These are phyloP conservation scores for Clarireedia monteithiana DNA, from an alignment of 2,329 filamentous ascomycete genomes.

Conservation along the genomic window DNA sequence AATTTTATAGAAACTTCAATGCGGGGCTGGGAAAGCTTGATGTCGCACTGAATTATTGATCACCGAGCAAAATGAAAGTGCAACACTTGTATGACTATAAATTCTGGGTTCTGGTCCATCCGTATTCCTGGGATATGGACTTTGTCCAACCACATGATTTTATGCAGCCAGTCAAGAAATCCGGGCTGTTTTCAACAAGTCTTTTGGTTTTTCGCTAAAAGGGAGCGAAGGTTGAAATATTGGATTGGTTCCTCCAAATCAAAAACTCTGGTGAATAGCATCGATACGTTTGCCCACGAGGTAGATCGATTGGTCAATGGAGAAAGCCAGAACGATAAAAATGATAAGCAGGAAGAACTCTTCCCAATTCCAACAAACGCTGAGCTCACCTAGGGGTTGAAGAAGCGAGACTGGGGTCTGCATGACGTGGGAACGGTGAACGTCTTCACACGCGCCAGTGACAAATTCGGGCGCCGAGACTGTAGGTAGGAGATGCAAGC, in stretches of 20 bases:
- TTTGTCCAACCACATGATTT: neutral
- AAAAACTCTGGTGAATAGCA: neutral
- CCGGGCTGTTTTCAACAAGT: neutral
- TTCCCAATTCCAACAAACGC: neutral
- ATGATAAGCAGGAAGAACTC: neutral
- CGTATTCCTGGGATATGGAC: neutral
- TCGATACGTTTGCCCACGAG: constrained; percentile 15
- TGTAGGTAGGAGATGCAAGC: neutral
- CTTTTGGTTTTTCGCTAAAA: neutral
- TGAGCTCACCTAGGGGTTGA: constrained; percentile 25
- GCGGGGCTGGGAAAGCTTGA: neutral
- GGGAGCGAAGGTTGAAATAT: neutral
- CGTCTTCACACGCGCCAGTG: neutral
- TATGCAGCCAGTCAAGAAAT: neutral
- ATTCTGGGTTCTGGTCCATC: neutral
- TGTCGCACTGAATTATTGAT: neutral
- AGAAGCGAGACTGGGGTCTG: constrained; percentile 17
- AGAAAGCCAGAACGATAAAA: neutral
- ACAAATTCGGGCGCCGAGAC: neutral
- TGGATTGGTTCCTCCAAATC: neutral
- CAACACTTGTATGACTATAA: neutral
- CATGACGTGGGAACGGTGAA: constrained; percentile 14
- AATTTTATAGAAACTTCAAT: neutral
- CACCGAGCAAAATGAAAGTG: neutral
- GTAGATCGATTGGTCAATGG: constrained; percentile 12